Conservation (phyloP, 2,329 filamentous ascomycete species). For the Sporothrix luriei region DNA sequence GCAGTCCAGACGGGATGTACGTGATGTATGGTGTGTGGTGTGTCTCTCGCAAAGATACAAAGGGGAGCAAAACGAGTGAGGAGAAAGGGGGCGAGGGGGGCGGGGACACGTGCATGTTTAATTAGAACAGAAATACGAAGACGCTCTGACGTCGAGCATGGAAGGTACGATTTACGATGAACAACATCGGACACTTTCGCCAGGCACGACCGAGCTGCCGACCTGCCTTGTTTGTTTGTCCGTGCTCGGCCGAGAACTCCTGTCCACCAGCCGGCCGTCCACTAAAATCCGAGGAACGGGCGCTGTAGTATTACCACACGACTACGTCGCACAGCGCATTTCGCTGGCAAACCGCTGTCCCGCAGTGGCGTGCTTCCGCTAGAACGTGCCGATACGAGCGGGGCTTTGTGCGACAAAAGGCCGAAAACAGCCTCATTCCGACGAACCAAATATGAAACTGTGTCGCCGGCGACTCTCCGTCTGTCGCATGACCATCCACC, state of each 20-base stretch:
- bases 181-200: neutral
- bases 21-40: slow-evolving; percentile 10
- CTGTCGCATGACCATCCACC: neutral
- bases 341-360: neutral
- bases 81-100: neutral
- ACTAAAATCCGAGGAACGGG: no score
- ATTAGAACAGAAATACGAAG: no score
- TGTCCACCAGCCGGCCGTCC: neutral
- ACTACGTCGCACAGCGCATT: neutral
- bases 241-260: slow-evolving; percentile 15
- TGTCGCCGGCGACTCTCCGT: neutral
- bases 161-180: neutral
- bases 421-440: neutral
- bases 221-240: slow-evolving; percentile 19
- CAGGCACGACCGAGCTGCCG: neutral
- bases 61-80: neutral
- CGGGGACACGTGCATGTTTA: neutral
- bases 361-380: slow-evolving; percentile 4
- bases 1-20: slow-evolving; percentile 3
- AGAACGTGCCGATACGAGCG: neutral
- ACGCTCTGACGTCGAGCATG: no score
- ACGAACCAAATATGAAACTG: neutral
- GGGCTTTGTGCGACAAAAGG: neutral
- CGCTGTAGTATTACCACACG: no score
- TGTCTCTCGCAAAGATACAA: neutral